Evolutionary conservation across 164 flowering plant genomes (phyloP).

Genomic region (Taxillus chinensis): DNA sequence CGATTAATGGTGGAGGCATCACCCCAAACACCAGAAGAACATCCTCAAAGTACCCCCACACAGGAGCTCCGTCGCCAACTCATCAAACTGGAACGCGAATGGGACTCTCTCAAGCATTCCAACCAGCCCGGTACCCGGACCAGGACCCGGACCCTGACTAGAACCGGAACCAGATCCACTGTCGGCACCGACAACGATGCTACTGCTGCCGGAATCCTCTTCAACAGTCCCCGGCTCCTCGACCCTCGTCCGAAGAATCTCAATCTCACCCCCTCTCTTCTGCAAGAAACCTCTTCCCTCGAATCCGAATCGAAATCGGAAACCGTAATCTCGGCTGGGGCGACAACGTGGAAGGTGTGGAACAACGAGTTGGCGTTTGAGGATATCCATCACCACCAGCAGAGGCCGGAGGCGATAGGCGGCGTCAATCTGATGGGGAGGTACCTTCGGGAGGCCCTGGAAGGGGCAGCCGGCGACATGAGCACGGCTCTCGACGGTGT

Average conservation of each 20-base stretch:
- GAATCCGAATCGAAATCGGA: no score
- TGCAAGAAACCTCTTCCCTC: constrained; percentile 26
- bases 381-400: constrained; percentile 18
- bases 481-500: no score
- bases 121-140: constrained; percentile 1
- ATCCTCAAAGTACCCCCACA: no score
- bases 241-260: not conserved
- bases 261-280: constrained; percentile 21
- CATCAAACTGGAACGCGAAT: constrained; percentile 16
- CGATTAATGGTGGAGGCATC: not conserved
- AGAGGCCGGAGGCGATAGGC: constrained; percentile 28
- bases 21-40: no score
- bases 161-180: no score
- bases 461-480: not conserved
- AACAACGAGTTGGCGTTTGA: constrained; percentile 23
- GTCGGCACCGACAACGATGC: no score
- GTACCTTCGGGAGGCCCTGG: constrained; percentile 24
- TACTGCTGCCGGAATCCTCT: no score
- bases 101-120: constrained; percentile 24
- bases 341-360: constrained; percentile 24
- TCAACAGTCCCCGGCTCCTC: no score
- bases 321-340: not conserved
- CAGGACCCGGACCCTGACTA: not conserved
- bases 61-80: constrained; percentile 13
- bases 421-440: constrained; percentile 38